A percentile compares a stretch with the other conserved stretches of the same genome.
phyloP scores from a whole-genome alignment of 2,329 filamentous ascomycete genomes.

The Botrytis porri region DNA sequence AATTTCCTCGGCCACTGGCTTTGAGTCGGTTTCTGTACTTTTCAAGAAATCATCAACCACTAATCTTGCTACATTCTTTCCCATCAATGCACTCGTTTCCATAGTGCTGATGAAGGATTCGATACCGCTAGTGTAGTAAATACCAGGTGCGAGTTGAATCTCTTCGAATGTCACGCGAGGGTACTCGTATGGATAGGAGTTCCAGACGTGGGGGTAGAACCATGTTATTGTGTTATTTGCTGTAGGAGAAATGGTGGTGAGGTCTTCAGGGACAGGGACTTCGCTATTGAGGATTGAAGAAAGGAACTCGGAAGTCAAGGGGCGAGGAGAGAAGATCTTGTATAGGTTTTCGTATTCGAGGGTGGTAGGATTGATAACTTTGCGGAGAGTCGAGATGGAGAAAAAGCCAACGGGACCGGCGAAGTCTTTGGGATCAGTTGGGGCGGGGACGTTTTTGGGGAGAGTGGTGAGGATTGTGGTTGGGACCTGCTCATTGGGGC shows the following conservation, averaged over 20 bases:
- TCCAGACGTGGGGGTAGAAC: constrained; percentile 74
- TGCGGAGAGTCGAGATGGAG: constrained; percentile 73
- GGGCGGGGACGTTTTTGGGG: constrained; percentile 48
- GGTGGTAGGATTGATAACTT: constrained; percentile 58
- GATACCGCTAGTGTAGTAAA: constrained; percentile 74
- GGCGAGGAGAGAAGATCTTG: constrained; percentile 61
- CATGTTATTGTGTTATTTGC: constrained; percentile 64
- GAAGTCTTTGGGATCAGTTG: constrained; percentile 49
- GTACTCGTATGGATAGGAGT: constrained; percentile 81
- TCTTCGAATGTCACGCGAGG: constrained; percentile 87
- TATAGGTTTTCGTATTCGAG: constrained; percentile 55
- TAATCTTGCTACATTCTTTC: constrained; percentile 75
- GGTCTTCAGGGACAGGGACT: constrained; percentile 32
- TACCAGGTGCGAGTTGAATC: constrained; percentile 59
- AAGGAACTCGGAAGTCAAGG: constrained; percentile 53
- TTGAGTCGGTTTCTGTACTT: constrained; percentile 19
- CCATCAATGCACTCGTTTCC: constrained; percentile 93
- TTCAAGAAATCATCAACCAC: constrained; percentile 59
- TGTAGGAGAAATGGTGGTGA: constrained; percentile 26
- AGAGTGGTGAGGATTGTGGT: constrained; percentile 82
- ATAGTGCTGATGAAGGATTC: constrained; percentile 96
- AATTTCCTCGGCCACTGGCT: neutral
- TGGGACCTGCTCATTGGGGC: constrained; percentile 57
- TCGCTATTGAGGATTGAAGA: constrained; percentile 48
- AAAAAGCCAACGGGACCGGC: constrained; percentile 78